These are phyloP conservation scores for Claviceps lovelessii DNA, from an alignment of 2,329 filamentous ascomycete genomes.

Conservation along the genomic window DNA sequence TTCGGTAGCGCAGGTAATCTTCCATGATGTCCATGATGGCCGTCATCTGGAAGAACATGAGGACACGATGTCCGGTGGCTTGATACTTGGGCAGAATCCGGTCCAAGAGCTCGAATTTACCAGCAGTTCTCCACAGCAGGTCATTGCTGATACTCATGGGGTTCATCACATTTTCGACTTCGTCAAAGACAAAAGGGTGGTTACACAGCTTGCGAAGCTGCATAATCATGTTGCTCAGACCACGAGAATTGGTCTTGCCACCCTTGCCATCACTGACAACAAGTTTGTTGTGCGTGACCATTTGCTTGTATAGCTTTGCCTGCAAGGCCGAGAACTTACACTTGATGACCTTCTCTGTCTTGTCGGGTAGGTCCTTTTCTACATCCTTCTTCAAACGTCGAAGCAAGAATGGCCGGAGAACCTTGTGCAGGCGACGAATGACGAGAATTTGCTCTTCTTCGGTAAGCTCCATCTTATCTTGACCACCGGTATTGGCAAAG, in stretches of 20 bases:
- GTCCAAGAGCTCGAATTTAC: slow-evolving; percentile 94
- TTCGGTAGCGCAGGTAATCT: slow-evolving; percentile 77
- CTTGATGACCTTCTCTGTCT: slow-evolving; percentile 98
- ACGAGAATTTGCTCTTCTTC: slow-evolving; percentile 99
- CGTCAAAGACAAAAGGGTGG: slow-evolving; percentile 95
- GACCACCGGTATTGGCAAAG: slow-evolving; percentile 93
- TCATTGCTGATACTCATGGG: slow-evolving; percentile 80
- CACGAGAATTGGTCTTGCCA: slow-evolving; percentile 84
- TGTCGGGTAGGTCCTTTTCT: slow-evolving; percentile 96
- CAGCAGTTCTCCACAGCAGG: slow-evolving; percentile 82
- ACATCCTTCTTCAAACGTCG: slow-evolving; percentile 99
- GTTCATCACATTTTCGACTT: slow-evolving; percentile 97
- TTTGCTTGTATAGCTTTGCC: slow-evolving; percentile 89
- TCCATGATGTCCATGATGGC: slow-evolving; percentile 99
- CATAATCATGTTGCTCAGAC: slow-evolving; percentile 99
- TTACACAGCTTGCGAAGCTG: slow-evolving; percentile 97
- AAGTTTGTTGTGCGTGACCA: slow-evolving; percentile 89
- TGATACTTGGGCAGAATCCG: slow-evolving; percentile 87
- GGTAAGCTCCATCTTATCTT: slow-evolving; percentile 96
- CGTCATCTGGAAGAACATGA: slow-evolving; percentile 99
- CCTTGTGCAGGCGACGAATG: slow-evolving; percentile 96
- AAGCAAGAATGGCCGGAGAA: slow-evolving; percentile 88
- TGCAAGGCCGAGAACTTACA: slow-evolving; percentile 95
- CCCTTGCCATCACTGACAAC: slow-evolving; percentile 90
- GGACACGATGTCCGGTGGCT: slow-evolving; percentile 76